Evolutionary conservation across 257 asterid species (phyloP).

Genomic region (Scutellaria minor): DNA sequence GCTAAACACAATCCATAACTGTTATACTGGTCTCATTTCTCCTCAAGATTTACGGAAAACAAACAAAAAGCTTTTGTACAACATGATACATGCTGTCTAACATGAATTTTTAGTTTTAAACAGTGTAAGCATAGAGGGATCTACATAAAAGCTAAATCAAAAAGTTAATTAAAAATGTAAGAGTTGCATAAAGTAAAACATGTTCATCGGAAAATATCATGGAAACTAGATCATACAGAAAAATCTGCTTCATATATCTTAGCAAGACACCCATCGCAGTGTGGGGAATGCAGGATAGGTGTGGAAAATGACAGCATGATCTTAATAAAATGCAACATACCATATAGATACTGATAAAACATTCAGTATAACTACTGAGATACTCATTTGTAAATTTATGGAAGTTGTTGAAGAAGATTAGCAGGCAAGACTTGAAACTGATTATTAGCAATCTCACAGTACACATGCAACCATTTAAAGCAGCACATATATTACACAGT

Average conservation of each 20-base stretch:
- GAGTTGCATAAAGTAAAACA: background rate
- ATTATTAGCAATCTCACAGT: background rate
- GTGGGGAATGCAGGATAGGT: slow-evolving; percentile 26
- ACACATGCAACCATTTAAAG: background rate
- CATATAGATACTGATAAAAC: slow-evolving; percentile 9
- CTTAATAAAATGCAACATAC: background rate
- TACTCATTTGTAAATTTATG: background rate
- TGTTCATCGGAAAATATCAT: background rate
- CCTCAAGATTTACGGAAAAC: background rate
- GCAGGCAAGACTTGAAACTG: background rate
- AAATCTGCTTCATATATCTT: slow-evolving; percentile 11
- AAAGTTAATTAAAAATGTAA: background rate
- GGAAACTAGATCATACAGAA: background rate
- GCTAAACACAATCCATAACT: slow-evolving; percentile 2
- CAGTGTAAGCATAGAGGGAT: background rate
- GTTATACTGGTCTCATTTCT: background rate
- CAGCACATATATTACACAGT: slow-evolving; percentile 19
- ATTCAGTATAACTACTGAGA: background rate
- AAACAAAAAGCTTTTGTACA: slow-evolving; percentile 11
- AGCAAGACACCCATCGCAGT: background rate
- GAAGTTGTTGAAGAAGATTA: background rate
- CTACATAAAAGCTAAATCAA: background rate
- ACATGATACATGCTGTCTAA: background rate
- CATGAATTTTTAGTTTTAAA: background rate
- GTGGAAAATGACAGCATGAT: background rate